Evolutionary conservation across 768 basidiomycete genomes (phyloP).

Genomic region (Tricholoma terreum): DNA sequence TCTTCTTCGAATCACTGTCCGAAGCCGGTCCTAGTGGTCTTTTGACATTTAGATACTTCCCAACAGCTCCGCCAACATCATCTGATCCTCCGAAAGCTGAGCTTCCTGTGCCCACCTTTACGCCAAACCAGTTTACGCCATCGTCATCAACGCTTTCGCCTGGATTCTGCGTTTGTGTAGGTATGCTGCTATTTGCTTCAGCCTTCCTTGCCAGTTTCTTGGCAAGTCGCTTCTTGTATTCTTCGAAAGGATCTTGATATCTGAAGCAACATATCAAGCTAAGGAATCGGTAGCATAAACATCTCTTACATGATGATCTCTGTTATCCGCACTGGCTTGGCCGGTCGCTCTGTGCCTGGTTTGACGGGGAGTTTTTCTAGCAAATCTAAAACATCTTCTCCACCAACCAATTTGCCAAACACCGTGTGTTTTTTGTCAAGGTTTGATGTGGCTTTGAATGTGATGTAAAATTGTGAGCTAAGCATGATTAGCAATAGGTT

Average conservation of each 20-base stretch:
- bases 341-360: conserved; percentile 82
- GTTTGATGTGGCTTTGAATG: conserved; percentile 79
- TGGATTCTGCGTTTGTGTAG: conserved; percentile 25
- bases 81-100: conserved; percentile 27
- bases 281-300: background rate
- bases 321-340: conserved; percentile 81
- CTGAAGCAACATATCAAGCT: conserved; percentile 34
- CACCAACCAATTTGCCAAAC: conserved; percentile 95
- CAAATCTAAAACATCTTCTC: conserved; percentile 83
- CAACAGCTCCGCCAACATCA: conserved; percentile 53
- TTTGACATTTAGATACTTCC: conserved; percentile 72
- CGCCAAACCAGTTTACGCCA: conserved; percentile 84
- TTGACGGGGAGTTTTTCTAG: conserved; percentile 81
- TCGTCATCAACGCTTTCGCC: conserved; percentile 60
- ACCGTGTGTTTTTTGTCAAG: conserved; percentile 95
- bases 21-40: conserved; percentile 32
- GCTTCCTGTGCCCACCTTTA: conserved; percentile 62
- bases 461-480: conserved; percentile 92
- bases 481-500: conserved; percentile 4
- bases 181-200: conserved; percentile 35
- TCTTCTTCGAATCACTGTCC: conserved; percentile 61
- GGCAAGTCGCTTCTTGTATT: conserved; percentile 79
- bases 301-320: conserved; percentile 76
- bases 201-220: conserved; percentile 68
- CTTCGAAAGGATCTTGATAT: conserved; percentile 93